Base-by-base conservation (phyloP, 2,329 filamentous ascomycete species). In the Tolypocladium cylindrosporum region DNA sequence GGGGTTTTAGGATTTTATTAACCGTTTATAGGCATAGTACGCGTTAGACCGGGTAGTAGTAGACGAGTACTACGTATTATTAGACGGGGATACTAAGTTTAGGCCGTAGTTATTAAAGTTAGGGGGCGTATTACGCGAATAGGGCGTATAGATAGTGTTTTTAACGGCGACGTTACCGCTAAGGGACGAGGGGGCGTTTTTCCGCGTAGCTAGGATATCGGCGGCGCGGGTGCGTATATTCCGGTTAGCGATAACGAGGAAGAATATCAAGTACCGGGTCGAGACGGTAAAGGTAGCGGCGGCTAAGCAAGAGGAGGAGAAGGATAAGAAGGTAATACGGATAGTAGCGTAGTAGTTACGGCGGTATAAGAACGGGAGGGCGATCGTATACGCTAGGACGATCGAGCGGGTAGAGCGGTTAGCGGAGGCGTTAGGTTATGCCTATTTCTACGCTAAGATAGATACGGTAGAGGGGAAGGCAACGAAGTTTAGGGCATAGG, bases 131-230 rank as follows among this genome's bases (percentile, higher is more conserved):
- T n/a, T 61, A 4, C 54, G 21, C 27, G 34, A 54, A 19, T 61
- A 37, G 24, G 45, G 52, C 0, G 43, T 61, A 14, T 21, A 62
- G 56, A 52, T 37, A 21, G 55, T 62, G 27, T 59, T 54, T 54
- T 57, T 61, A 19, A 61, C 51, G 8, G 61, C 31, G 16, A 61
- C 39, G 24, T 57, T 61, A 34, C 34, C 34, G 50, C 56, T 40
- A 21, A 36, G 19, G 34, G 50, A 61, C 27, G 51, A 58, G 34
- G 41, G 3, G 6, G 37, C 41, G 19, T 60, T 58, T 53, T 56
- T 53, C 21, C 13, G 14, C 4, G 13, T 27, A 4, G 56, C 50
- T 4, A 4, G 39, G 21, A 45, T 57, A 39, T 34, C n/a, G 21
- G n/a, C 13, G 19, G 27, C n/a, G 37, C 36, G 41, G 37, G 39